Conservation (phyloP, 2,329 filamentous ascomycete species). For the Pezicula neosporulosa region DNA sequence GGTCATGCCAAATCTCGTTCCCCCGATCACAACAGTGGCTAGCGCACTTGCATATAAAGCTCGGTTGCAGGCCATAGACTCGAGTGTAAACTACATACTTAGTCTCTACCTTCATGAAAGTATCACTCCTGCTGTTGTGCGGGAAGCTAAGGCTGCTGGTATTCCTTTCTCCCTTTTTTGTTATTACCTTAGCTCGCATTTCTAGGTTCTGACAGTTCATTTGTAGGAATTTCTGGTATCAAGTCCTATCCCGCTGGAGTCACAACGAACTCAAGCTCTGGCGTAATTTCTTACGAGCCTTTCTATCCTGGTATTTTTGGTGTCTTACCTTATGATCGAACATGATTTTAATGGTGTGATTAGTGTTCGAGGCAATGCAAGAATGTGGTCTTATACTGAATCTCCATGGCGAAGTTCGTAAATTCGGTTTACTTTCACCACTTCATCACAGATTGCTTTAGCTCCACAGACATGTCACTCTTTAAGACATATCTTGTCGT, state of each 20-base stretch:
- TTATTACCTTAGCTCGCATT: too few relatives aligned
- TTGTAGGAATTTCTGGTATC: conserved; percentile 7
- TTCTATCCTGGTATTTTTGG: conserved; percentile 54
- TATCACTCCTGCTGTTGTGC: conserved; percentile 23
- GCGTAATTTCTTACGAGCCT: conserved; percentile 64
- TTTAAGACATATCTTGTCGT: too few relatives aligned
- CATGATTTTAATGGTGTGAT: not conserved
- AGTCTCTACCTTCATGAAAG: conserved; percentile 48
- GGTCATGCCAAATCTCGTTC: conserved; percentile 57
- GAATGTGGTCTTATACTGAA: conserved; percentile 79
- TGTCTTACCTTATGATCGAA: not conserved
- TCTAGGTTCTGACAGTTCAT: too few relatives aligned
- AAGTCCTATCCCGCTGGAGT: conserved; percentile 48
- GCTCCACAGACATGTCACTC: too few relatives aligned
- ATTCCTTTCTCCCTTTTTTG: conserved; percentile 11
- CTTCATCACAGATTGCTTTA: too few relatives aligned
- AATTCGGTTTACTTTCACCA: too few relatives aligned
- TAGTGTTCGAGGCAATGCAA: conserved; percentile 89
- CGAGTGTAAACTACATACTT: conserved; percentile 68
- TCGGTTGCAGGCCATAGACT: conserved; percentile 55
- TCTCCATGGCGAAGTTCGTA: conserved; percentile 76
- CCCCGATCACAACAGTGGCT: conserved; percentile 57
- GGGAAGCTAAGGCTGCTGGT: conserved; percentile 21
- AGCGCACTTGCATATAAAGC: conserved; percentile 65
- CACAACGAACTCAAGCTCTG: conserved; percentile 65